Base-by-base conservation (phyloP, 495 filamentous ascomycete genomes). In the Penicillium waksmanii region DNA sequence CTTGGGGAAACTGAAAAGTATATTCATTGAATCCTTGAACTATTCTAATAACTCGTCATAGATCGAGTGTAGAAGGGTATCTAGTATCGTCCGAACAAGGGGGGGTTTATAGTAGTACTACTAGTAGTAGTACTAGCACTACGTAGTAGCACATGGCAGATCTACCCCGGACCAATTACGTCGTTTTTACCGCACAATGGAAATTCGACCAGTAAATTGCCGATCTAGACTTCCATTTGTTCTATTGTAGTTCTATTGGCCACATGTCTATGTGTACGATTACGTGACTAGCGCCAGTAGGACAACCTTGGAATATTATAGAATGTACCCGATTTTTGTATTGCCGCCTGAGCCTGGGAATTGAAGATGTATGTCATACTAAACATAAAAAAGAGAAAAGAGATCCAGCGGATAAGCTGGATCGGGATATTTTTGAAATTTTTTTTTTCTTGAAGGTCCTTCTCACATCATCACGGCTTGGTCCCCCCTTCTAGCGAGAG, bases 381-480 rank as follows among this genome's bases (percentile, higher is more conserved):
- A 63, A 72, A 75, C 73, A 76, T 78, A 58, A 76, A 74, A 72
- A 46, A 61, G 53, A 63, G 4, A 12, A 46, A 6, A 17, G 17
- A 66, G 63, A 67, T 68, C 68, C 71, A 73, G 71, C 72, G 61
- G 62, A 63, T 55, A 58, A 60, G 70, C 68, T 74, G 67, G 66
- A 66, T 67, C 64, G 65, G 73, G 73, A 73, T 75, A 73, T 72
- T 77, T 72, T 73, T 72, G 63, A 63, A 70, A 44, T 68, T 63
- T 72, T 77, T 73, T 74, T 74, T 68, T 73, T 67, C 67, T 72
- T 75, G 66, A 58, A 68, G 64, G 65, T 68, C 62, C 73, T 72
- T 69, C 66, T 73, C 67, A 70, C 67, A 73, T 65, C 69, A n/a
- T 38, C 36, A 69, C 73, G 68, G 73, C 73, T 73, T 63, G 57